Conservation (phyloP, 2,329 filamentous ascomycete species). For the Sarocladiaceae sp. region DNA sequence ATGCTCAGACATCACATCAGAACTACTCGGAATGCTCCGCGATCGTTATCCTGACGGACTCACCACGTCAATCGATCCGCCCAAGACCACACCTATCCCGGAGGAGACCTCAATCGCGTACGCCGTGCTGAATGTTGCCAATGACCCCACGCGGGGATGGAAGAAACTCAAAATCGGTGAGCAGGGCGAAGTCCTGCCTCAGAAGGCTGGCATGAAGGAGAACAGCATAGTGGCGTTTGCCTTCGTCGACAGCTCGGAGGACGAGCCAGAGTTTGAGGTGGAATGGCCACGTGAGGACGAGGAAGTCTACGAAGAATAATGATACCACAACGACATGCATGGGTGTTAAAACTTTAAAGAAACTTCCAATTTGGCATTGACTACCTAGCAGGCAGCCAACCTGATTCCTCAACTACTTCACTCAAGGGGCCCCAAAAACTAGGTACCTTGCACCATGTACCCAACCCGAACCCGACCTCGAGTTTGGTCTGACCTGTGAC, state of each 20-base stretch:
- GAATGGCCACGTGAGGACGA: conserved; percentile 40
- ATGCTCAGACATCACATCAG: conserved; percentile 49
- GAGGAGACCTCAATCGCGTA: conserved; percentile 37
- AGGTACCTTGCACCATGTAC: no score
- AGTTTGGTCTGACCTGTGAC: no score
- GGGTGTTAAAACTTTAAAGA: no score
- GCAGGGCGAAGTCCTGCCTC: conserved; percentile 31
- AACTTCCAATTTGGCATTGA: background rate
- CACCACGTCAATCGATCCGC: conserved; percentile 24
- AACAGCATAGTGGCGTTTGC: conserved; percentile 44
- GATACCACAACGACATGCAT: background rate
- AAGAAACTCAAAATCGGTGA: conserved; percentile 33
- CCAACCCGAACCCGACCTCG: no score
- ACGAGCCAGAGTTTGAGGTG: conserved; percentile 37
- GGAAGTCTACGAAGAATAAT: conserved; percentile 19
- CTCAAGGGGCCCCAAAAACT: no score
- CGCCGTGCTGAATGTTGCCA: conserved; percentile 36
- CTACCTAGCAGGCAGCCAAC: conserved; percentile 1
- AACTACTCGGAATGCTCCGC: conserved; percentile 51
- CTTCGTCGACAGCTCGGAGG: conserved; percentile 33
- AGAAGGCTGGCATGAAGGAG: conserved; percentile 37
- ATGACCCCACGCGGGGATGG: conserved; percentile 45
- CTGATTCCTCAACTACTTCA: no score
- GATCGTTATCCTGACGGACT: conserved; percentile 53
- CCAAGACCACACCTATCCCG: conserved; percentile 33